phyloP scores from a whole-genome alignment of 2,329 filamentous ascomycete genomes.

The Aspergillus arachidicola region DNA sequence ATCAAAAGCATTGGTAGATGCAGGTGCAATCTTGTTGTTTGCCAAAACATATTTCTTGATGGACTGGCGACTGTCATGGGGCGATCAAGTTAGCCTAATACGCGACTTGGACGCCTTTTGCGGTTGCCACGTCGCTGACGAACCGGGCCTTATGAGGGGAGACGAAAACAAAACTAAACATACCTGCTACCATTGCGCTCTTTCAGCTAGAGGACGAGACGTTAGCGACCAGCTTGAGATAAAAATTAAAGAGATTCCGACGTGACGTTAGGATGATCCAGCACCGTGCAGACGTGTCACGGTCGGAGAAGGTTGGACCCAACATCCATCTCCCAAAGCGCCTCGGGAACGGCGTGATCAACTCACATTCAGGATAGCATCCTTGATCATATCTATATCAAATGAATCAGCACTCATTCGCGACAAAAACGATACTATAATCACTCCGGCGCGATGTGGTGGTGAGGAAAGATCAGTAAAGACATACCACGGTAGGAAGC shows the following conservation, averaged over 20 bases:
- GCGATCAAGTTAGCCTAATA: slow-evolving; percentile 34
- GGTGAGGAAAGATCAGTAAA: slow-evolving; percentile 46
- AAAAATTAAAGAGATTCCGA: slow-evolving; percentile 25
- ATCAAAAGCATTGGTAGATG: slow-evolving; percentile 63
- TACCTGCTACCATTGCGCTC: slow-evolving; percentile 72
- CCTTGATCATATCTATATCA: slow-evolving; percentile 70
- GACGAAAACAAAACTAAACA: slow-evolving; percentile 40
- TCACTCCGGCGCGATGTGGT: slow-evolving; percentile 49
- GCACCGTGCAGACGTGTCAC: slow-evolving; percentile 36
- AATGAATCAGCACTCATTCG: slow-evolving; percentile 56
- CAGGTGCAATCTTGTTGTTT: slow-evolving; percentile 66
- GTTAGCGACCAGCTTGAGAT: slow-evolving; percentile 50
- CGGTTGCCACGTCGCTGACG: slow-evolving; percentile 22
- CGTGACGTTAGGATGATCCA: slow-evolving; percentile 28
- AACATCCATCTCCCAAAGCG: slow-evolving; percentile 42
- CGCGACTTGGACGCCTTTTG: slow-evolving; percentile 19
- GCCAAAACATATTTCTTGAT: slow-evolving; percentile 75
- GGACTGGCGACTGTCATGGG: slow-evolving; percentile 62
- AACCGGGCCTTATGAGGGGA: slow-evolving; percentile 12
- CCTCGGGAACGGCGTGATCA: slow-evolving; percentile 52
- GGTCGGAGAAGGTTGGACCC: slow-evolving; percentile 37
- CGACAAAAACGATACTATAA: slow-evolving; percentile 49
- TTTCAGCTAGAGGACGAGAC: slow-evolving; percentile 60
- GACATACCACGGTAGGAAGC: slow-evolving; percentile 68
- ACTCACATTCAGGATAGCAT: slow-evolving; percentile 72